phyloP scores from a whole-genome alignment of 148 eudicot species.

The Drosera capensis region DNA sequence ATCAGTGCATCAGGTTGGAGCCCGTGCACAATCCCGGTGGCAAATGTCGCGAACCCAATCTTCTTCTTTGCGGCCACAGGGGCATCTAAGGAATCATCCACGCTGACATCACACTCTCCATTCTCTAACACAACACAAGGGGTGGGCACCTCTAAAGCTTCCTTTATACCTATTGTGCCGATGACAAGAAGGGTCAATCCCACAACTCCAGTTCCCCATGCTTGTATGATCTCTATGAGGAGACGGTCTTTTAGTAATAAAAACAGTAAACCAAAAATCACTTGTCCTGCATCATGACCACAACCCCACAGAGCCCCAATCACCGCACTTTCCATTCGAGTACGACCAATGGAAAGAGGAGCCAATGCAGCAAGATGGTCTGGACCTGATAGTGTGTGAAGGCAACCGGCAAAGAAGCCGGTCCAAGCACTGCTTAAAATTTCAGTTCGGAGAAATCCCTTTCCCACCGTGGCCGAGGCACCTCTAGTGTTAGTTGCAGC shows the following conservation, averaged over 20 bases:
- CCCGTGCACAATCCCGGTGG: constrained; percentile 87
- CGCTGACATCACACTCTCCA: constrained; percentile 60
- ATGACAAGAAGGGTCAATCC: constrained; percentile 79
- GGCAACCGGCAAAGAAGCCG: constrained; percentile 92
- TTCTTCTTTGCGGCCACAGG: constrained; percentile 42
- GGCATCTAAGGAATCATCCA: constrained; percentile 25
- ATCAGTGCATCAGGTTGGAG: constrained; percentile 92
- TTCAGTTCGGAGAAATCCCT: constrained; percentile 39
- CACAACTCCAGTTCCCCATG: constrained; percentile 90
- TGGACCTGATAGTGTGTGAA: constrained; percentile 93
- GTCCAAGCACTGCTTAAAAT: constrained; percentile 87
- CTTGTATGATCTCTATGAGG: constrained; percentile 68
- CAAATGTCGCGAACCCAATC: constrained; percentile 88
- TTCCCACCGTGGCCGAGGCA: constrained; percentile 19
- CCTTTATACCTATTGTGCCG: constrained; percentile 89
- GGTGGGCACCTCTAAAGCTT: constrained; percentile 62
- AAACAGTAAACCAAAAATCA: constrained; percentile 71
- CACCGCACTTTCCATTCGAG: constrained; percentile 73
- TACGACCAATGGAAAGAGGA: constrained; percentile 89
- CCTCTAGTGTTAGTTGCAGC: constrained; percentile 28
- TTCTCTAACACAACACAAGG: constrained; percentile 69
- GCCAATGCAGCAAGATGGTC: constrained; percentile 97
- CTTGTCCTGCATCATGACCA: constrained; percentile 92
- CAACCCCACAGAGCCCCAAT: constrained; percentile 99
- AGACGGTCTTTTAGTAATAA: constrained; percentile 81